phyloP scores from a whole-genome alignment of 164 flowering plant species.

The Hamamelis virginiana region DNA sequence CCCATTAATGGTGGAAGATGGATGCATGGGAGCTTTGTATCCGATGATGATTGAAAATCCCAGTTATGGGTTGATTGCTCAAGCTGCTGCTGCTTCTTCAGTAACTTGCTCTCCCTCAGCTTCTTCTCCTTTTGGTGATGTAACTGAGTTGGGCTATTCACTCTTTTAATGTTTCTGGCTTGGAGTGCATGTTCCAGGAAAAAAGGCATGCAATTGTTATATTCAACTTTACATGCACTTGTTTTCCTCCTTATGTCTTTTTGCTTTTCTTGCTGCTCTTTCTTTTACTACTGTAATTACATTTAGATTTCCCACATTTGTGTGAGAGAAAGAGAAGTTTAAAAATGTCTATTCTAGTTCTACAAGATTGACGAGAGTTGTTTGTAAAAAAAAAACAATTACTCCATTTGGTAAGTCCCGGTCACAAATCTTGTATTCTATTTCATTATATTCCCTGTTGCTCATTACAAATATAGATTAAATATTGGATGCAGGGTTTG shows the following conservation, averaged over 20 bases:
- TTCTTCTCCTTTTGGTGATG: conserved; percentile 35
- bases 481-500: no score
- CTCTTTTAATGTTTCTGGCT: conserved; percentile 29
- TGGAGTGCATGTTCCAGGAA: background rate
- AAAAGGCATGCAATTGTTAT: no score
- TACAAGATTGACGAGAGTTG: conserved; percentile 1
- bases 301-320: conserved; percentile 8
- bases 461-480: no score
- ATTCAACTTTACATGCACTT: background rate
- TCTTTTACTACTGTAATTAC: conserved; percentile 20
- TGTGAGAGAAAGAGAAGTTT: conserved; percentile 3
- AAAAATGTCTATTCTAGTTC: conserved; percentile 12
- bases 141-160: conserved; percentile 40
- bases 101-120: conserved; percentile 22
- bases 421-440: conserved; percentile 1
- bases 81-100: conserved; percentile 27
- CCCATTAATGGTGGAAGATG: conserved; percentile 46
- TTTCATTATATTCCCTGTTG: background rate
- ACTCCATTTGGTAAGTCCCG: conserved; percentile 11
- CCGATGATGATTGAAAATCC: conserved; percentile 33
- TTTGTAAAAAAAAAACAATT: conserved; percentile 9
- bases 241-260: background rate
- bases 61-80: conserved; percentile 28
- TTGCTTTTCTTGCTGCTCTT: conserved; percentile 4
- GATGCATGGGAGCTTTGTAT: conserved; percentile 46